Evolutionary conservation across 352 stramenopile species (phyloP).

Genomic region (Phytophthora cactorum): DNA sequence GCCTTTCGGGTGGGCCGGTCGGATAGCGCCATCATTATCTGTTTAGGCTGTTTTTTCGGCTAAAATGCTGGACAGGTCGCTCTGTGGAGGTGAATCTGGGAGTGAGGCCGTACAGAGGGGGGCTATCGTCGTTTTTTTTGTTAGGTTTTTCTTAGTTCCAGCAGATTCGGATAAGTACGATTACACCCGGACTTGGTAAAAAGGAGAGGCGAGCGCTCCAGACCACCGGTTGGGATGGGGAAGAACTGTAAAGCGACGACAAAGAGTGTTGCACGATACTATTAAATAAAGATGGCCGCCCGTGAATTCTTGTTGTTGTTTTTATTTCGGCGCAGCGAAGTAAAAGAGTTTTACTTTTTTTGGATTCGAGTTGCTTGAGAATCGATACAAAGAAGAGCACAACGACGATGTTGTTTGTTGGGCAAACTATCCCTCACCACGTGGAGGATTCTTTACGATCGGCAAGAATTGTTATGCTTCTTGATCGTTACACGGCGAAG

Average conservation of each 20-base stretch:
- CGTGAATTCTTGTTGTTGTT: not conserved
- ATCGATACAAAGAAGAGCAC: not conserved
- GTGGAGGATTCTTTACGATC: conserved; percentile 7
- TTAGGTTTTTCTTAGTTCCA: conserved; percentile 37
- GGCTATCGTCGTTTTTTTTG: conserved; percentile 29
- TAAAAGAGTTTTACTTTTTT: not conserved
- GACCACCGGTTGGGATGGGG: conserved; percentile 40
- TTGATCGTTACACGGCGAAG: conserved; percentile 12
- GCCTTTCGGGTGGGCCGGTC: conserved; percentile 63
- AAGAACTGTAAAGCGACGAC: conserved; percentile 22
- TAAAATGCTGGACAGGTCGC: conserved; percentile 10
- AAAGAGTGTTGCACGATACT: conserved; percentile 25
- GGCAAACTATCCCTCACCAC: not conserved
- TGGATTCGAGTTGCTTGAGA: not conserved
- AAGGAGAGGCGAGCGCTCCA: conserved; percentile 19
- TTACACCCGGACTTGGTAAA: conserved; percentile 19
- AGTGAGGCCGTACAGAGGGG: conserved; percentile 37
- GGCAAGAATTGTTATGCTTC: conserved; percentile 12
- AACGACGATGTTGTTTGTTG: not conserved
- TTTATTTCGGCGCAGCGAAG: not conserved
- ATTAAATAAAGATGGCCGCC: conserved; percentile 1
- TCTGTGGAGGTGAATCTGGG: conserved; percentile 31
- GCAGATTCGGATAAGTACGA: conserved; percentile 31
- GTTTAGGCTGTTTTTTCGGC: conserved; percentile 5
- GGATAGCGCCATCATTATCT: conserved; percentile 34